Conservation (phyloP, 139 green algal species). For the Gonium pectorale region DNA sequence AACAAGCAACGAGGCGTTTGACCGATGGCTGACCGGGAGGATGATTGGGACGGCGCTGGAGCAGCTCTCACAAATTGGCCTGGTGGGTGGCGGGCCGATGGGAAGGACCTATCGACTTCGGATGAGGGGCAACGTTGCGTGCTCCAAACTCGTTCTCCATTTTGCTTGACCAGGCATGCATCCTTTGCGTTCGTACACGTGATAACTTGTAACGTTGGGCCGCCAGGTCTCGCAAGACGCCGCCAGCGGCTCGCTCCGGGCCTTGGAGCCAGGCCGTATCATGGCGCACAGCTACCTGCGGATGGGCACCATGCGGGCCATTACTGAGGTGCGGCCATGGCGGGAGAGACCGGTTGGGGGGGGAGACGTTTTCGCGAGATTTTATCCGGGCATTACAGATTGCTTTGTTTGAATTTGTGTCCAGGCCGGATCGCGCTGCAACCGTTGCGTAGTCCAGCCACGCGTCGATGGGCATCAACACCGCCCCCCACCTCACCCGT, state of each 20-base stretch:
- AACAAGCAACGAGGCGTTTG: constrained; percentile 49
- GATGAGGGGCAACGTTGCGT: too few relatives aligned
- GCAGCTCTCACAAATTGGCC: constrained; percentile 70
- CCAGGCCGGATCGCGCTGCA: too few relatives aligned
- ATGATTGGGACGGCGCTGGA: constrained; percentile 55
- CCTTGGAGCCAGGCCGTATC: constrained; percentile 71
- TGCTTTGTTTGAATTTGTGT: too few relatives aligned
- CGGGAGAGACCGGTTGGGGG: neutral
- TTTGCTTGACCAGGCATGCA: too few relatives aligned
- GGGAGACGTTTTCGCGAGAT: neutral
- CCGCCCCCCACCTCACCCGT: neutral
- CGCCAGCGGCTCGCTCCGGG: constrained; percentile 63
- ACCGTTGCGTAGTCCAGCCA: too few relatives aligned
- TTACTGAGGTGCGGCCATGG: constrained; percentile 55
- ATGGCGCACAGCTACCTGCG: constrained; percentile 86
- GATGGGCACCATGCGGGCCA: constrained; percentile 80
- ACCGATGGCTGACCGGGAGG: constrained; percentile 61
- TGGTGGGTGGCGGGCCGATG: constrained; percentile 63
- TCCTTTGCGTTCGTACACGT: too few relatives aligned
- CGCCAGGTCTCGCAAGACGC: constrained; percentile 70
- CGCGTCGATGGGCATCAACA: neutral
- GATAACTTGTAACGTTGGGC: too few relatives aligned
- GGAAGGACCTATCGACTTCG: too few relatives aligned
- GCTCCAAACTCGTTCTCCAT: too few relatives aligned
- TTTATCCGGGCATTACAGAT: too few relatives aligned